Conservation (phyloP, 352 stramenopile genomes). For the Pythium scleroteichum region DNA sequence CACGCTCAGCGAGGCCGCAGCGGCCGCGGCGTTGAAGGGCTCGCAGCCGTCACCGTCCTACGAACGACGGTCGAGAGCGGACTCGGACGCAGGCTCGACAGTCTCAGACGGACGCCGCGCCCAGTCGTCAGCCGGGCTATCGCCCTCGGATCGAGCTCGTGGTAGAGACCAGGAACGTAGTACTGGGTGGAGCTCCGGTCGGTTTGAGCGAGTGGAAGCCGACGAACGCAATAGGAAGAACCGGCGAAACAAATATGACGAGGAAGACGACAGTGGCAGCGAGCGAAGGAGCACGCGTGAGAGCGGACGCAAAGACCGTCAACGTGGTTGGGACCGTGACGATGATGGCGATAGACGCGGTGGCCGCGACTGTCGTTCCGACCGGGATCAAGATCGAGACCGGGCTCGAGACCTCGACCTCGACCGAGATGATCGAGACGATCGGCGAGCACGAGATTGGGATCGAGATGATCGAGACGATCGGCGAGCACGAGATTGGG, state of each 20-base stretch:
- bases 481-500: background rate
- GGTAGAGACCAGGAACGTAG: conserved; percentile 5
- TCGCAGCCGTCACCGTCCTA: conserved; percentile 22
- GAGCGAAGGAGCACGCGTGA: background rate
- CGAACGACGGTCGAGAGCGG: conserved; percentile 28
- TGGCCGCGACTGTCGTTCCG: background rate
- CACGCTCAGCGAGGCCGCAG: conserved; percentile 42
- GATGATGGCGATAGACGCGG: conserved; percentile 8
- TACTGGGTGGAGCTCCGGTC: background rate
- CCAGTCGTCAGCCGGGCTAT: conserved; percentile 26
- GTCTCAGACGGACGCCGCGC: conserved; percentile 15
- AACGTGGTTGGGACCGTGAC: conserved; percentile 25
- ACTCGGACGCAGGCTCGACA: conserved; percentile 39
- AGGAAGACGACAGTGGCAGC: conserved; percentile 9
- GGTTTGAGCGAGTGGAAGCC: background rate
- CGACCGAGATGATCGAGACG: conserved; percentile 10
- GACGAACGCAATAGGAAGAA: conserved; percentile 5
- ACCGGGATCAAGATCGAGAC: background rate
- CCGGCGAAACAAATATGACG: conserved; percentile 13
- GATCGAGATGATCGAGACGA: background rate
- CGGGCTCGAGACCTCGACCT: conserved; percentile 25
- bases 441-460: background rate
- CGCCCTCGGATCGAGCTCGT: conserved; percentile 13
- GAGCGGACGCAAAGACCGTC: conserved; percentile 24
- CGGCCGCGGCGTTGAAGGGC: conserved; percentile 17